Base-by-base conservation (phyloP, 441 rosid genomes). In the Adansonia rubrostipa region DNA sequence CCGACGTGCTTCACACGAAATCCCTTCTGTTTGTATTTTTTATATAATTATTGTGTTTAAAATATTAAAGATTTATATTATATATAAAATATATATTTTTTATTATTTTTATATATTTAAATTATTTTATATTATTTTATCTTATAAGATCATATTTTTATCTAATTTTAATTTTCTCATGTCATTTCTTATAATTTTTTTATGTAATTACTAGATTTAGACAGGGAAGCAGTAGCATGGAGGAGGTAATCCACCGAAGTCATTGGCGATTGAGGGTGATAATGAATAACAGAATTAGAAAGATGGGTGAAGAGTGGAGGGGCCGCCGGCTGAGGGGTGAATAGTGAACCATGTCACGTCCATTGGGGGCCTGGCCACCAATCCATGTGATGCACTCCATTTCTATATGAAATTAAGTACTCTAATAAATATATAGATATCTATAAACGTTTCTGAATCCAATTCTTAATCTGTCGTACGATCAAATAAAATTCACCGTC, bases 341-440 rank as follows among this genome's bases (percentile, higher is more conserved):
- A 79, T 79, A 28, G 79, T 79, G 66, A 82, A 74, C 14, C 80
- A 80, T 63, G 84, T 81, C 84, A 40, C 45, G 72, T 85, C 83
- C 40, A 53, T 3, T 1, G 86, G 87, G 87, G 87, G 83, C n/a
- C 40, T 15, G 66, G 66, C 87, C 90, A 84, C 90, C 89, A 81
- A 20, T 71, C 4, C 24, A 19, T 11, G 0, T 48, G 40, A 71
- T 51, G 15, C 14, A 65, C 17, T 24, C 66, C 42, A 24, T 61
- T 28, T 61, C 40, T 61, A 36, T 61, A 5, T 24, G 42, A 61
- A 58, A 58, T 22, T 28, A 50, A 50, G 5, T 50, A 50, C 63
- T 58, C 11, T 58, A 20, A 11, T 58, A 11, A 50, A 9, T 3
- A 8, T n/a, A 22, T 28, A 28, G 33, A 28, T 28, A 28, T 2